A percentile compares a stretch with the other conserved stretches of the same genome.
phyloP scores from a whole-genome alignment of 192 early-diverging fungal species.

The Coemansia sp. region DNA sequence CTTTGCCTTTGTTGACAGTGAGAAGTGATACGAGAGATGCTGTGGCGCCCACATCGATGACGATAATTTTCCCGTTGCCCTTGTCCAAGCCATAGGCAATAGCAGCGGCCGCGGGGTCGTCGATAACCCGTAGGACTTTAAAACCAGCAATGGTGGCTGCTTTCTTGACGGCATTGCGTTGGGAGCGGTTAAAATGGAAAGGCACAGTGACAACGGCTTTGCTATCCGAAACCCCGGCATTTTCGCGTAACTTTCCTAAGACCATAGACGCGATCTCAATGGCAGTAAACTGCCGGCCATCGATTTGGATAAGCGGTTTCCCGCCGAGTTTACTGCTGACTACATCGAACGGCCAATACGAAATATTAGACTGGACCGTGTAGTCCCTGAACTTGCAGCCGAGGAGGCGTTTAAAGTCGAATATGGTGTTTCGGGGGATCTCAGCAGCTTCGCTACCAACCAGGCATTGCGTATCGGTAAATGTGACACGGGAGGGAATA shows the following conservation, averaged over 20 bases:
- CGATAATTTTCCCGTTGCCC: slow-evolving; percentile 90
- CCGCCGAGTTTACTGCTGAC: slow-evolving; percentile 64
- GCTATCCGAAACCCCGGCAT: slow-evolving; percentile 75
- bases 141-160: slow-evolving; percentile 90
- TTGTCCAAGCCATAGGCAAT: slow-evolving; percentile 98
- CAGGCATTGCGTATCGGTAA: slow-evolving; percentile 95
- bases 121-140: slow-evolving; percentile 97
- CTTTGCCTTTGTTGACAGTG: slow-evolving; percentile 94
- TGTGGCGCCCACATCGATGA: slow-evolving; percentile 97
- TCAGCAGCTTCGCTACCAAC: slow-evolving; percentile 97
- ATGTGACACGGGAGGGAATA: slow-evolving; percentile 93
- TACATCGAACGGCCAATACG: slow-evolving; percentile 97
- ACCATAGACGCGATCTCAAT: slow-evolving; percentile 98
- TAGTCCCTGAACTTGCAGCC: slow-evolving; percentile 87
- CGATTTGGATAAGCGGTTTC: slow-evolving; percentile 92
- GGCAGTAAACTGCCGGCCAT: slow-evolving; percentile 91
- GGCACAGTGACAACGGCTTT: slow-evolving; percentile 98
- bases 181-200: slow-evolving; percentile 96
- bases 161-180: slow-evolving; percentile 98
- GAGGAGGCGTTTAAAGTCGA: slow-evolving; percentile 97
- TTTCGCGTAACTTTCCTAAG: slow-evolving; percentile 96
- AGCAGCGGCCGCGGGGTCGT: slow-evolving; percentile 96
- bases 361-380: slow-evolving; percentile 98
- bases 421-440: slow-evolving; percentile 97
- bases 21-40: slow-evolving; percentile 97